Evolutionary conservation across 2,329 filamentous ascomycete genomes (phyloP).

Genomic region (Colletotrichum navitas): DNA sequence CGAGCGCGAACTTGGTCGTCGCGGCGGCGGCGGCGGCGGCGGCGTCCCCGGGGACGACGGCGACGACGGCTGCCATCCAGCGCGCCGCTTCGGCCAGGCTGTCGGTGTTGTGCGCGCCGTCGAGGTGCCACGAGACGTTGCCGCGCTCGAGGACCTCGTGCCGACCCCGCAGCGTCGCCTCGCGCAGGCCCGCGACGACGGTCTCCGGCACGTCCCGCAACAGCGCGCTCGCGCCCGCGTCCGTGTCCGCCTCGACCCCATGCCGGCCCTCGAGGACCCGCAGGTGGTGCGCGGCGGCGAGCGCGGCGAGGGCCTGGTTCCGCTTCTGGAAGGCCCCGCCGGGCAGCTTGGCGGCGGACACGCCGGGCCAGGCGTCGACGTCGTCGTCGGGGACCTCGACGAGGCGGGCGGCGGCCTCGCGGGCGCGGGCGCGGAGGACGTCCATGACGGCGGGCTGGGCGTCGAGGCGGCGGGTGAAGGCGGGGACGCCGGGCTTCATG

Average conservation of each 20-base stretch:
- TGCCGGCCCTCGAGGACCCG: slow-evolving; percentile 53
- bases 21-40: slow-evolving; percentile 48
- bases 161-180: slow-evolving; percentile 82
- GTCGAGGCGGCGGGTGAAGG: slow-evolving; percentile 54
- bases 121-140: slow-evolving; percentile 83
- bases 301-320: slow-evolving; percentile 67
- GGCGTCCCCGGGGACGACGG: too few species aligned
- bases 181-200: slow-evolving; percentile 80
- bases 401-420: slow-evolving; percentile 63
- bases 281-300: slow-evolving; percentile 54
- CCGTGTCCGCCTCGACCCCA: slow-evolving; percentile 49
- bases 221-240: slow-evolving; percentile 29
- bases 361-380: slow-evolving; percentile 30
- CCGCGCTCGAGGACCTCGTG: slow-evolving; percentile 73
- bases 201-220: slow-evolving; percentile 63
- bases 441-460: slow-evolving; percentile 54
- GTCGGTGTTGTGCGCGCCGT: slow-evolving; percentile 93
- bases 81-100: slow-evolving; percentile 84
- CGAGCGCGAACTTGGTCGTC: slow-evolving; percentile 64
- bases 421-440: slow-evolving; percentile 64
- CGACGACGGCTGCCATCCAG: slow-evolving; percentile 75
- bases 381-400: slow-evolving; percentile 46
- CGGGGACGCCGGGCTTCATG: slow-evolving; percentile 70
- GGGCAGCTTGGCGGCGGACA: slow-evolving; percentile 60
- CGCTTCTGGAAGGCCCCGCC: slow-evolving; percentile 69